A percentile compares a stretch with the other conserved stretches of the same genome.
Conservation (phyloP, 805 yeast species). For the Zygosaccharomyces kombuchaensis region DNA sequence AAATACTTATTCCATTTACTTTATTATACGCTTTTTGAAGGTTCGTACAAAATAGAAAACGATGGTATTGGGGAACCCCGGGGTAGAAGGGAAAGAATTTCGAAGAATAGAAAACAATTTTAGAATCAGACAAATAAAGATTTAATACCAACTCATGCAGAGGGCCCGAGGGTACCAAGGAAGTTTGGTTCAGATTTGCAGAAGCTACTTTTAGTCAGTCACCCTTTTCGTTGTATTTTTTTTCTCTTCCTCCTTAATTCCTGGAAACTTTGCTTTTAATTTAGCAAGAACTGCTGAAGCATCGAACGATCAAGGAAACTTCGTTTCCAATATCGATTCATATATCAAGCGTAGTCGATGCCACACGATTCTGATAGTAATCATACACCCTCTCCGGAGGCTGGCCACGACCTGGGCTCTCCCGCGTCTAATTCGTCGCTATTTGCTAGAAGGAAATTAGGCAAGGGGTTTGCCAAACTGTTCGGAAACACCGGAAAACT, state of each 20-base stretch:
- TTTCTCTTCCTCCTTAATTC: neutral
- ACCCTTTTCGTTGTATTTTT: neutral
- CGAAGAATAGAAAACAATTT: neutral
- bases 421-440: conserved; percentile 11
- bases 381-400: conserved; percentile 7
- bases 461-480: conserved; percentile 11
- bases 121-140: neutral
- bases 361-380: conserved; percentile 8
- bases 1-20: neutral
- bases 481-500: conserved; percentile 8
- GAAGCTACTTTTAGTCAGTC: neutral
- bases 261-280: neutral
- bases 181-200: neutral
- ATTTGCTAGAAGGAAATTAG: conserved; percentile 10
- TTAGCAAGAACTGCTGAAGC: neutral
- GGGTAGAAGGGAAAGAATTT: neutral
- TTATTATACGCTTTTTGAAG: neutral
- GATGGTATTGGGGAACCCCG: neutral
- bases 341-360: conserved; percentile 4
- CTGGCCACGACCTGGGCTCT: conserved; percentile 10
- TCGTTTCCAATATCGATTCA: neutral
- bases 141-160: neutral
- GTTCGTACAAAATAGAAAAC: neutral
- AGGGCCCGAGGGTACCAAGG: neutral
- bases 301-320: neutral